Evolutionary conservation across 1,284 basidiomycete species (phyloP).

Genomic region (Puccinia triticina): DNA sequence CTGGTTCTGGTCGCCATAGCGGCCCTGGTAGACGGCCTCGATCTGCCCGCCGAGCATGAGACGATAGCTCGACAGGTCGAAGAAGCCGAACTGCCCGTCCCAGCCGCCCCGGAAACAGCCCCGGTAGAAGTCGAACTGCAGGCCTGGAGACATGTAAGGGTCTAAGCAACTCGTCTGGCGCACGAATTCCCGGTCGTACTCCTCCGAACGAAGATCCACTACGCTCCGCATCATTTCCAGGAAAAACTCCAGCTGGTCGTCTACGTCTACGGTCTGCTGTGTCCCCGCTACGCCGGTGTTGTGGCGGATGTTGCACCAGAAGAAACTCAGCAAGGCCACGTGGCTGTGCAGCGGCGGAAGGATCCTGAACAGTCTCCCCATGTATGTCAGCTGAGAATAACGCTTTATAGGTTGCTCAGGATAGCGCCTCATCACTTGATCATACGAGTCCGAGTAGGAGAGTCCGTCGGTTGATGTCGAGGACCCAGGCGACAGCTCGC

Average conservation of each 20-base stretch:
- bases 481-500: not conserved
- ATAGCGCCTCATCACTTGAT: not conserved
- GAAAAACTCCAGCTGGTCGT: conserved; percentile 34
- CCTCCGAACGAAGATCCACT: conserved; percentile 53
- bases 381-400: conserved; percentile 27
- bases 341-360: conserved; percentile 32
- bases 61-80: conserved; percentile 58
- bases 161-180: conserved; percentile 55
- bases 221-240: conserved; percentile 37
- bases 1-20: conserved; percentile 59
- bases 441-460: not conserved
- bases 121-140: conserved; percentile 55
- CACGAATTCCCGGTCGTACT: conserved; percentile 57
- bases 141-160: conserved; percentile 54
- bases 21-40: conserved; percentile 57
- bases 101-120: conserved; percentile 57
- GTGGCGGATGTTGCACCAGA: conserved; percentile 34
- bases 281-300: not conserved
- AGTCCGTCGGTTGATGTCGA: not conserved
- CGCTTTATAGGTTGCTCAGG: not conserved
- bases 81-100: conserved; percentile 59
- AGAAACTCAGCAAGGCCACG: conserved; percentile 36
- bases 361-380: conserved; percentile 22
- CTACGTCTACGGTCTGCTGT: not conserved
- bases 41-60: conserved; percentile 58